Conservation (phyloP, 768 basidiomycete genomes). For the Lepiota venenata region DNA sequence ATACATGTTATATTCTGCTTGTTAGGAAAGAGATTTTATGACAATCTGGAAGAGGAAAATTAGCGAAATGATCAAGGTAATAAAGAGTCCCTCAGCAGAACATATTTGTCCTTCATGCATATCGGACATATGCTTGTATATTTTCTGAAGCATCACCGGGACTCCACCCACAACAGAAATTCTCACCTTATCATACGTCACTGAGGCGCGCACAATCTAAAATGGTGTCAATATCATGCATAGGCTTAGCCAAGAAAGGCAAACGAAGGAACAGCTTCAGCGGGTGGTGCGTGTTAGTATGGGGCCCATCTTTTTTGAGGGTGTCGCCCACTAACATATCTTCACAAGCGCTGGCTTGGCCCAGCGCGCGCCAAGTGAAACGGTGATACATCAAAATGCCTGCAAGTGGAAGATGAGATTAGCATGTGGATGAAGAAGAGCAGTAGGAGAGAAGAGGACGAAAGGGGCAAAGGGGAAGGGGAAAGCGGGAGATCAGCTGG, state of each 20-base stretch:
- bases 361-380: neutral
- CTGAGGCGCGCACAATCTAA: neutral
- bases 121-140: conserved; percentile 80
- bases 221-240: conserved; percentile 11
- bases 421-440: neutral
- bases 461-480: conserved; percentile 10
- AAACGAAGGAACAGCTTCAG: conserved; percentile 26
- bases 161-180: conserved; percentile 9
- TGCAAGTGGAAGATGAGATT: neutral
- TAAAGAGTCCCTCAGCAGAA: conserved; percentile 44
- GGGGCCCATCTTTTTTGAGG: conserved; percentile 24
- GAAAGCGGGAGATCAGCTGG: conserved; percentile 39
- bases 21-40: neutral
- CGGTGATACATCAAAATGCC: neutral
- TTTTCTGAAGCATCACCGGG: conserved; percentile 47
- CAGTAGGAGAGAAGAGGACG: conserved; percentile 2
- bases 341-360: conserved; percentile 19
- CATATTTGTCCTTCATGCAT: conserved; percentile 50
- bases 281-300: conserved; percentile 42
- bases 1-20: neutral
- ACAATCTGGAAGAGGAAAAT: neutral
- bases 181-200: conserved; percentile 10
- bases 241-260: no score
- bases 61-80: neutral
- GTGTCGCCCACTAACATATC: conserved; percentile 19